Evolutionary conservation across 1,139 yeast genomes (phyloP), one percentile per base, ranked within the genome.

Genomic region (Trichomonascaceae sp.): DNA sequence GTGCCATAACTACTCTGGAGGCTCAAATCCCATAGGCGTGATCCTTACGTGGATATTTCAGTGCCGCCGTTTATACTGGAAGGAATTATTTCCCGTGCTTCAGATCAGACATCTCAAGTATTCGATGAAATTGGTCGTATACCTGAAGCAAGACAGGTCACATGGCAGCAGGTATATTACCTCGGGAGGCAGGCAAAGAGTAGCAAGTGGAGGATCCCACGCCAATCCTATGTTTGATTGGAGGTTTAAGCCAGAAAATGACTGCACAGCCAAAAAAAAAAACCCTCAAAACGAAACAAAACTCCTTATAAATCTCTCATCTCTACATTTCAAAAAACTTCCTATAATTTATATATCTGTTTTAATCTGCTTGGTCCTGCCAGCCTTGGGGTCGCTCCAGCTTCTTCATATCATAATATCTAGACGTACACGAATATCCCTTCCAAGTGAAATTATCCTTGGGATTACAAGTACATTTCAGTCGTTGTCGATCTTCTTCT

Each of bases 341-440:
- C 32, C 32, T 27, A 27, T 27, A 27, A 27, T 10, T 36, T 45
- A 45, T 24, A 22, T 4, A 24, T 32, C 47, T 45, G 15, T 36
- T 46, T 30, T 30, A 46, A 18, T 56, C 54, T n/a, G 65, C 32
- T 55, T 63, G 65, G 22, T 57, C 55, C 18, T 52, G 84, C 96
- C 96, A 89, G 46, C 89, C 91, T 57, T 73, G 73, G 56, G 95
- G 95, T 68, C 86, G 83, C 58, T 78, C 75, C 61, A 84, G 70
- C 56, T 80, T 80, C 68, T 79, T 79, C 57, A 84, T 75, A 52
- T 80, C 78, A 74, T 80, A 87, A 75, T 77, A 91, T 66, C 83
- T 79, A 60, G 83, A 76, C 41, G 93, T 85, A 75, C 97, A 91
- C 13, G 95, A 85, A 74, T 87, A 91, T 43, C 85, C 88, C 67